phyloP scores from a whole-genome alignment of 1,139 yeast species.

The Blastobotrys persicus region DNA sequence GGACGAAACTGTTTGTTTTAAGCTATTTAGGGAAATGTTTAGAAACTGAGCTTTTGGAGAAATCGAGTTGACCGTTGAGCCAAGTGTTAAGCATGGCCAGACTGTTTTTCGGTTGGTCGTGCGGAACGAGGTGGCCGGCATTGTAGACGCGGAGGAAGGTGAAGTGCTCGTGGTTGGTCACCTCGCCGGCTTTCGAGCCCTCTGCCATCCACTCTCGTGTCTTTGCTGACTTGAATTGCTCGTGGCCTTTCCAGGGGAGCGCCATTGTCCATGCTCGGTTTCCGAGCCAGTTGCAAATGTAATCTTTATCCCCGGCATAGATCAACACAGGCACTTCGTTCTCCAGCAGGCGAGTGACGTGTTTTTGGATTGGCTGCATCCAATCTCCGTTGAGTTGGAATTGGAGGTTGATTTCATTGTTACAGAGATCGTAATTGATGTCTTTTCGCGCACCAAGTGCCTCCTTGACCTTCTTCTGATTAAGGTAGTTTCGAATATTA shows the following conservation, averaged over 20 bases:
- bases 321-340: constrained; percentile 63
- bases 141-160: constrained; percentile 63
- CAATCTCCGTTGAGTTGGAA: constrained; percentile 74
- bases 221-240: constrained; percentile 34
- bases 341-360: constrained; percentile 58
- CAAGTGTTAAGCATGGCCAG: constrained; percentile 75
- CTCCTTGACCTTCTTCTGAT: constrained; percentile 63
- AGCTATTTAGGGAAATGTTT: too few species aligned
- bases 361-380: constrained; percentile 58
- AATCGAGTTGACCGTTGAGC: constrained; percentile 40
- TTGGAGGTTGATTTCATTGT: constrained; percentile 45
- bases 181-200: constrained; percentile 54
- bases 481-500: constrained; percentile 64
- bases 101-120: constrained; percentile 68
- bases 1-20: too few species aligned
- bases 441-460: constrained; percentile 91
- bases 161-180: constrained; percentile 54
- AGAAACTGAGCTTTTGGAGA: not conserved
- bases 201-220: constrained; percentile 41
- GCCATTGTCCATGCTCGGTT: constrained; percentile 73
- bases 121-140: constrained; percentile 75
- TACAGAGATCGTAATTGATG: constrained; percentile 70
- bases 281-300: constrained; percentile 88
- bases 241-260: constrained; percentile 58
- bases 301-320: constrained; percentile 89